Percentiles rank a stretch among this genome's conserved stretches.
Evolutionary conservation across 75 land plant species (phyloP).

Genomic region (Ceratopteris richardii): DNA sequence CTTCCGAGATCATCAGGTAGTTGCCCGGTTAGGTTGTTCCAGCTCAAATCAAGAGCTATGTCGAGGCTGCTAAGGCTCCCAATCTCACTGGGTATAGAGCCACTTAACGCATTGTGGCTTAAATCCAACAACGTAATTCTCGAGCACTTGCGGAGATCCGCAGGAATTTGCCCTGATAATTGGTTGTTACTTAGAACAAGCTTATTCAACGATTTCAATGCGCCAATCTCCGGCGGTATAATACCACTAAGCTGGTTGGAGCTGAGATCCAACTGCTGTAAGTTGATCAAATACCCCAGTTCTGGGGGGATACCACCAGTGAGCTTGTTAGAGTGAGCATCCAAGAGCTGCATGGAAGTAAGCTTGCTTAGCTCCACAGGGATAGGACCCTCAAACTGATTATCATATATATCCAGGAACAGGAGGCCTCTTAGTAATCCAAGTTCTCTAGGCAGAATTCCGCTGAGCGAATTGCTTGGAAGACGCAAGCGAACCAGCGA

Average conservation of each 20-base stretch:
- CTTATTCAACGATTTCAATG: slow-evolving; percentile 41
- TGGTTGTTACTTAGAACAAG: slow-evolving; percentile 43
- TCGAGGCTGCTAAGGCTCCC: slow-evolving; percentile 52
- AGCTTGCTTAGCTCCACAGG: slow-evolving; percentile 16
- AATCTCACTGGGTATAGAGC: slow-evolving; percentile 47
- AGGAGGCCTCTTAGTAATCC: slow-evolving; percentile 19
- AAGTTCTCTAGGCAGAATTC: slow-evolving; percentile 28
- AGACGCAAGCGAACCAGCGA: slow-evolving; percentile 40
- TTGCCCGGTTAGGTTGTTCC: slow-evolving; percentile 49
- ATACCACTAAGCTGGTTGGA: slow-evolving; percentile 38
- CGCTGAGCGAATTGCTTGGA: slow-evolving; percentile 24
- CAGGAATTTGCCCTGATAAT: slow-evolving; percentile 55
- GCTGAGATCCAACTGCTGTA: slow-evolving; percentile 3
- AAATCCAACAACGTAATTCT: slow-evolving; percentile 64
- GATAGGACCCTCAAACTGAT: slow-evolving; percentile 17
- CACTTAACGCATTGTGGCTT: slow-evolving; percentile 50
- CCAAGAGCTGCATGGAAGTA: slow-evolving; percentile 10
- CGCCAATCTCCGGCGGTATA: slow-evolving; percentile 36
- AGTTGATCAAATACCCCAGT: slow-evolving; percentile 6
- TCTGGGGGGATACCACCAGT: slow-evolving; percentile 12
- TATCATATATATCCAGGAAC: slow-evolving; percentile 10
- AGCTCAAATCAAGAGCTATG: slow-evolving; percentile 68
- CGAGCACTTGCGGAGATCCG: slow-evolving; percentile 32
- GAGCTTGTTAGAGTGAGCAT: slow-evolving; percentile 17
- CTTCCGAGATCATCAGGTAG: slow-evolving; percentile 48